Base-by-base conservation (phyloP, 2,329 filamentous ascomycete genomes). In the Pseudogymnoascus sp. region DNA sequence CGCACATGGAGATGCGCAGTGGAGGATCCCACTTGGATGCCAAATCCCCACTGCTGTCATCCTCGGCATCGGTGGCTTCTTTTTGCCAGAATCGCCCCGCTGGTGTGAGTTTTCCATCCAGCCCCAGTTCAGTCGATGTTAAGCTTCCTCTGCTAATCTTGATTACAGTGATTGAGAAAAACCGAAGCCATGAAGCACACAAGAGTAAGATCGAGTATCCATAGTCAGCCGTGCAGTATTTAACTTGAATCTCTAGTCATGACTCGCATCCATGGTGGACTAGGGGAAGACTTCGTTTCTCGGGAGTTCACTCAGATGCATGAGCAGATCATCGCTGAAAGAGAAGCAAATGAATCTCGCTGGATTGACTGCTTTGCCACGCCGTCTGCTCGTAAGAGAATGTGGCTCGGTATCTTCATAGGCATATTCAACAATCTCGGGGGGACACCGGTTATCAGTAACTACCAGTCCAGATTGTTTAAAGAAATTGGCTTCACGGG, bases 401-500 rank as follows among this genome's bases (percentile, higher is more conserved):
- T 63, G 13, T 62, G 48, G 17, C 35, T 63, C 12, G 58, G 61
- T 21, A 27, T 63, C 27, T 63, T 65, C 25, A 42, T 65, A 17
- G 61, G 48, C 12, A 59, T 63, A n/a, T 63, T 65, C 25, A 63
- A 61, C 15, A 69, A 74, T 59, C 69, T 76, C 29, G 71, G 68
- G 44, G 73, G 74, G 7, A 73, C 73, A 0, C 66, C 69, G 1
- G 72, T 74, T 38, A 75, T 75, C 25, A 73, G 75, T 59, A 74
- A 76, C 9, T 65, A 65, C 15, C 62, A 65, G 44, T 61, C 61
- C 27, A 38, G 25, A 27, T n/a, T 65, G 7, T 65, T 63, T 17
- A 33, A 59, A 42, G 51, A 63, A 35, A 61, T 65, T 12, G 62
- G 61, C 12, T 65, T 63, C 33, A 59, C 12, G 5, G 63, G 63